phyloP scores from a whole-genome alignment of 371 early-diverging fungal species.

The Umbelopsis sp. region DNA sequence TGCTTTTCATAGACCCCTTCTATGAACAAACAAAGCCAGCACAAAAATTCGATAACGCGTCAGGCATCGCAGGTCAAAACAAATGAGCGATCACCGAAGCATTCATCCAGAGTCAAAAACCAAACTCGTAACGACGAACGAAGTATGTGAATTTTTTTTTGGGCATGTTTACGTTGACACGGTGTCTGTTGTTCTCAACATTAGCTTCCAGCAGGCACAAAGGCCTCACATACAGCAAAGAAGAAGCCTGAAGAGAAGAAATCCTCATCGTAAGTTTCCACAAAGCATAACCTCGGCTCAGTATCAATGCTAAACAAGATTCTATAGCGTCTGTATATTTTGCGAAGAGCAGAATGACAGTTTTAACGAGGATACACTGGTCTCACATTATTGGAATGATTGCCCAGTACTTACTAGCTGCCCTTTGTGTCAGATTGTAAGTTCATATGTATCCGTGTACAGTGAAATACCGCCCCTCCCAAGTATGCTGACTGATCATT shows the following conservation, averaged over 20 bases:
- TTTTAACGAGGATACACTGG: constrained; percentile 76
- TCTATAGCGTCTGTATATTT: constrained; percentile 65
- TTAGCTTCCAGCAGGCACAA: background rate
- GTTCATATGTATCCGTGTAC: constrained; percentile 9
- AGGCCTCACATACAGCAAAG: background rate
- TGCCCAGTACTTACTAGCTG: constrained; percentile 78
- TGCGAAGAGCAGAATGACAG: constrained; percentile 70
- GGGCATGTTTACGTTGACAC: too few species aligned
- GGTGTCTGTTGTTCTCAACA: background rate
- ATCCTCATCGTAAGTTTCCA: constrained; percentile 1
- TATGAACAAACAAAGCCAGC: background rate
- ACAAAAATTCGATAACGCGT: background rate
- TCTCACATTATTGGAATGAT: constrained; percentile 77
- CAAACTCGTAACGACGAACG: background rate
- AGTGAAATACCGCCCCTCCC: background rate
- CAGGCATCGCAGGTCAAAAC: background rate
- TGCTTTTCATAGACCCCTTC: background rate
- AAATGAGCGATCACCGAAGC: background rate
- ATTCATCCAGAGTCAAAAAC: background rate
- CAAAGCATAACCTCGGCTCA: background rate
- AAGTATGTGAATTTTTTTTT: too few species aligned
- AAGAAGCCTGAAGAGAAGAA: constrained; percentile 10
- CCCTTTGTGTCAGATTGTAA: constrained; percentile 70
- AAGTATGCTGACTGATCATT: background rate
- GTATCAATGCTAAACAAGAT: background rate